Conservation (phyloP, 768 basidiomycete species). For the Boletus bicolor region DNA sequence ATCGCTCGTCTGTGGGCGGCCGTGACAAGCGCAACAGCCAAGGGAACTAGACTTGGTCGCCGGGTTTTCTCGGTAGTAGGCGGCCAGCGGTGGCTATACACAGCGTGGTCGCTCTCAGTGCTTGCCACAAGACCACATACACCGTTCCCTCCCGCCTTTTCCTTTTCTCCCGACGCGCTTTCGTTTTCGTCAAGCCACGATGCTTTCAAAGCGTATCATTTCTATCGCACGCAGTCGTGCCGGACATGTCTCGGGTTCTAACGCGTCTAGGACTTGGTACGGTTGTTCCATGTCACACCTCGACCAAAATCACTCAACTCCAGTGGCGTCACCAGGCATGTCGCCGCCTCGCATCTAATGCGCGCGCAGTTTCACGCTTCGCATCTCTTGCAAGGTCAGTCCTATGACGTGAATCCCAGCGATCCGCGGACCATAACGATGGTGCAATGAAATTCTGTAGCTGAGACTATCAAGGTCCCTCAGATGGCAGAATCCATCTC, state of each 20-base stretch:
- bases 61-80: slow-evolving; percentile 11
- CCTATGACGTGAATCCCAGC: slow-evolving; percentile 16
- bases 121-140: neutral
- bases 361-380: slow-evolving; percentile 69
- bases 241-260: slow-evolving; percentile 29
- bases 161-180: neutral
- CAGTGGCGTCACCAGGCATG: slow-evolving; percentile 36
- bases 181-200: slow-evolving; percentile 24
- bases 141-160: neutral
- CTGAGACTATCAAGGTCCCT: slow-evolving; percentile 90
- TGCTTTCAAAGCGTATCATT: slow-evolving; percentile 72
- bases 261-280: slow-evolving; percentile 49
- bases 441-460: slow-evolving; percentile 35
- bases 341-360: slow-evolving; percentile 44
- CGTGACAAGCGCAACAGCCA: neutral
- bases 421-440: slow-evolving; percentile 8
- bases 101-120: neutral
- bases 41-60: neutral
- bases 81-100: slow-evolving; percentile 19
- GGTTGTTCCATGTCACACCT: slow-evolving; percentile 10
- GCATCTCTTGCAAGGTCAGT: slow-evolving; percentile 63
- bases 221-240: slow-evolving; percentile 61
- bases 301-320: slow-evolving; percentile 3
- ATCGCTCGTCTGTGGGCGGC: neutral
- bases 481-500: slow-evolving; percentile 99